phyloP scores from a whole-genome alignment of 1,284 basidiomycete genomes.

The Melanopsichium pennsylvanicum region DNA sequence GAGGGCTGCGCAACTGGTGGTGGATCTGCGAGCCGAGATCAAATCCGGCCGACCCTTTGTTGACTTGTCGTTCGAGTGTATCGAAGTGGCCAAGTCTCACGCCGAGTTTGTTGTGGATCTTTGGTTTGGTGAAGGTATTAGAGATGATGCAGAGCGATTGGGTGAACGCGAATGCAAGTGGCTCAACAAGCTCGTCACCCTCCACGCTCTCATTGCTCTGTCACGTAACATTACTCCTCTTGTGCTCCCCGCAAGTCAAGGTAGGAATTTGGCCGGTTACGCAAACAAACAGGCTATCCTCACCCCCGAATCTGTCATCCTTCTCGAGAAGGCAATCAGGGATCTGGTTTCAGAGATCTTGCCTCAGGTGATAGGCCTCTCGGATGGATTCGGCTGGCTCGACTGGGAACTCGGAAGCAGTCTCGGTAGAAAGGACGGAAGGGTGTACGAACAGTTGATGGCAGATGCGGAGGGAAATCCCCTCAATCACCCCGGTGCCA shows the following conservation, averaged over 20 bases:
- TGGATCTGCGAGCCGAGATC: constrained; percentile 54
- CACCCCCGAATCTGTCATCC: constrained; percentile 69
- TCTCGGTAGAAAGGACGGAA: constrained; percentile 74
- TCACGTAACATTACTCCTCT: constrained; percentile 64
- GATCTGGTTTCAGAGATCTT: constrained; percentile 71
- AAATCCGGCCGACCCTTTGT: constrained; percentile 42
- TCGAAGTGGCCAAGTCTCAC: constrained; percentile 57
- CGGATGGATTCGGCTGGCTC: constrained; percentile 78
- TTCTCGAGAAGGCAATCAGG: constrained; percentile 72
- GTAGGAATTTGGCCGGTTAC: constrained; percentile 72
- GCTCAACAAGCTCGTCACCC: constrained; percentile 52
- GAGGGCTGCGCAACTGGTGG: constrained; percentile 53
- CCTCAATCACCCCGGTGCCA: constrained; percentile 69
- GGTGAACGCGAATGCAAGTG: constrained; percentile 38
- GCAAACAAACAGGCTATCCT: constrained; percentile 69
- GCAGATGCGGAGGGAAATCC: constrained; percentile 74
- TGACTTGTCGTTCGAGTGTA: constrained; percentile 56
- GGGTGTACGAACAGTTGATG: constrained; percentile 77
- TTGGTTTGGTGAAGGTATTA: constrained; percentile 58
- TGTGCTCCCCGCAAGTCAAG: constrained; percentile 72
- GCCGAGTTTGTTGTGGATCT: constrained; percentile 58
- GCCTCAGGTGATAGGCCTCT: constrained; percentile 75
- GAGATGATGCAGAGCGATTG: constrained; percentile 32
- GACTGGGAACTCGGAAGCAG: constrained; percentile 77
- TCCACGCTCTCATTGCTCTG: constrained; percentile 49